Conservation (phyloP, 768 basidiomycete species). For the Cubamyces lactineus region DNA sequence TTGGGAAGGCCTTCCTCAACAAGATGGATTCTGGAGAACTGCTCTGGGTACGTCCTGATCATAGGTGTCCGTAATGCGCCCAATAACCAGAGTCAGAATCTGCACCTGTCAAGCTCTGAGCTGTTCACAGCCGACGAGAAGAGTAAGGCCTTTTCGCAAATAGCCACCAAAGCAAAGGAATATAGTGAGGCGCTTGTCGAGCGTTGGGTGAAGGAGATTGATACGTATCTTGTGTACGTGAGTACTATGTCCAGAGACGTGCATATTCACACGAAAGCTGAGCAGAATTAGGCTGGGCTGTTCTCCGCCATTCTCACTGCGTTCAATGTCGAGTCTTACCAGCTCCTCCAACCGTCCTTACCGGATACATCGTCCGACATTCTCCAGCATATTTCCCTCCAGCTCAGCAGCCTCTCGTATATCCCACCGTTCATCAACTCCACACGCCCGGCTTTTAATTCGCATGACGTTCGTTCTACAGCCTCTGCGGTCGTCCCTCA, state of each 20-base stretch:
- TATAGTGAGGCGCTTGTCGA: constrained; percentile 7
- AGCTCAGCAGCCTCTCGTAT: constrained; percentile 14
- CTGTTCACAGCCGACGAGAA: constrained; percentile 41
- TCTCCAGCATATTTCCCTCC: constrained; percentile 12
- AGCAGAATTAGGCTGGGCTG: constrained; percentile 30
- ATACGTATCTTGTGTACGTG: constrained; percentile 9
- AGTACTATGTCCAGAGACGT: not conserved
- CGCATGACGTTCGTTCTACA: not conserved
- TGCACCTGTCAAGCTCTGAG: not conserved
- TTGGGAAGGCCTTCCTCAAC: no score
- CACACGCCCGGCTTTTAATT: not conserved
- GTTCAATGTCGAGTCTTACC: constrained; percentile 29
- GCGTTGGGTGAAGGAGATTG: constrained; percentile 7
- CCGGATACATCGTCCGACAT: not conserved
- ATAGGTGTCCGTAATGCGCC: no score
- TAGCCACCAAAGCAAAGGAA: not conserved
- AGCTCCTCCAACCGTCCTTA: constrained; percentile 18
- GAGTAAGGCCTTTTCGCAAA: not conserved
- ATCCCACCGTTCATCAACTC: constrained; percentile 19
- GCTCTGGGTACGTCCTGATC: no score
- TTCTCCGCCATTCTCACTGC: constrained; percentile 33
- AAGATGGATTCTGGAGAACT: no score
- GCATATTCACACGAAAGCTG: not conserved
- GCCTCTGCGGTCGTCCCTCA: not conserved
- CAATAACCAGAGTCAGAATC: not conserved